Evolutionary conservation across 176 grass and related monocot genomes (phyloP), one percentile per base, ranked within the genome.

Genomic region (Musa beccarii): DNA sequence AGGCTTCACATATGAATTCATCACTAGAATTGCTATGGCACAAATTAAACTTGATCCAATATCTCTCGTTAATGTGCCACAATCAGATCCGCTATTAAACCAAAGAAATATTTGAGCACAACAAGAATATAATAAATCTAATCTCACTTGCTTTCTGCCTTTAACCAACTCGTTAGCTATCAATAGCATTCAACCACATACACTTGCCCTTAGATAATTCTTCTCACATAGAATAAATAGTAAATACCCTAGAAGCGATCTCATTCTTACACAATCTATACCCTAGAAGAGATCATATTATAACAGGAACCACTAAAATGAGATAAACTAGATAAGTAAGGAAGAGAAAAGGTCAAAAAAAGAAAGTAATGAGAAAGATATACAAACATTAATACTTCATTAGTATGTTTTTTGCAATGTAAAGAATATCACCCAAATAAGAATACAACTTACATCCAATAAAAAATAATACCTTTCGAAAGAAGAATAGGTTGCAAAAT

Each of bases 401-500:
- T 75, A 59, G 28, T 11, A 8, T 12, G 24, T 6, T 43, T 75
- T 51, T 29, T n/a, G 7, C 4, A 75, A 22, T 34, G 11, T 16
- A 78, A 77, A 66, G 4, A 52, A 11, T 43, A 43, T 66, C 8
- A 25, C 15, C 7, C 11, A n/a, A 9, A 57, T 11, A 57, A 23
- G 52, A 26, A 74, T 22, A 29, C 52, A 19, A 12, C 10, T 61
- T 51, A 26, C 5, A 34, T 7, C 28, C 61, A 4, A 70, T 51
- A 29, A 49, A 79, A 9, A 43, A 59, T 2, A 3, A 29, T 79
- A 79, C 77, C 77, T 79, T 25, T 14, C 17, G 34, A 20, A 51
- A 69, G 34, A 52, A 53, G 52, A 52, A 79, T 15, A 56, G 77
- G 77, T 10, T 49, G 66, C 13, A 79, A 70, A 57, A 70, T 79